Evolutionary conservation across 352 stramenopile species (phyloP).

Genomic region (Globisporangium abappressorium): DNA sequence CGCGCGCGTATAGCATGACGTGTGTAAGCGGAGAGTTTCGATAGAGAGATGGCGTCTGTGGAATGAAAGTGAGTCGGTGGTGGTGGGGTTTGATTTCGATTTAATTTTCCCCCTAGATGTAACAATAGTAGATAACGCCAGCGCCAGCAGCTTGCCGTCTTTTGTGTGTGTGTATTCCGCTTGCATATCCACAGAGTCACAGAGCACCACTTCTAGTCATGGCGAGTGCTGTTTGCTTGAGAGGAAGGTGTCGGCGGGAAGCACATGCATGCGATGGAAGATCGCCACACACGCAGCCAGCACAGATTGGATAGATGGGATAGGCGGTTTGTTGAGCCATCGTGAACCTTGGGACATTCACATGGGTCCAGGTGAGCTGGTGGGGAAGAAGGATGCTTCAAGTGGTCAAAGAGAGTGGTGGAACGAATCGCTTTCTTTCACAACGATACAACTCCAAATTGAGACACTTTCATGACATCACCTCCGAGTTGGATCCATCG

Average conservation of each 20-base stretch:
- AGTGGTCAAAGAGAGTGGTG: background rate
- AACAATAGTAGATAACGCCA: slow-evolving; percentile 1
- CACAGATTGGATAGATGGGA: background rate
- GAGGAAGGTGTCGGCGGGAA: background rate
- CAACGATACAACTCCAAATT: background rate
- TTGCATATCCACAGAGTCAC: background rate
- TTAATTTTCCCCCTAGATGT: background rate
- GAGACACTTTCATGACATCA: background rate
- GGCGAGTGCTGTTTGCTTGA: background rate
- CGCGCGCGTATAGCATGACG: background rate
- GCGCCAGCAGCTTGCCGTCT: background rate
- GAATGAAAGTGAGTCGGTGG: background rate
- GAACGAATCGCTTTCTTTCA: background rate
- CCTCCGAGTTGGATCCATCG: background rate
- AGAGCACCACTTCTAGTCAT: no score
- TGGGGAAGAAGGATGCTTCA: background rate
- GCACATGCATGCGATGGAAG: background rate
- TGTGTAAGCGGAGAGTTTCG: background rate
- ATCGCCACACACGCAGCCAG: background rate
- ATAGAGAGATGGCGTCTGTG: slow-evolving; percentile 1
- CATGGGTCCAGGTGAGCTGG: background rate
- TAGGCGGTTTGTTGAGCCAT: background rate
- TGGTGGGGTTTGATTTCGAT: background rate
- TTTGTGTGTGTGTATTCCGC: background rate
- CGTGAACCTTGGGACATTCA: background rate